phyloP scores from a whole-genome alignment of 1,139 yeast genomes.

The Geotrichum macrosporum region DNA sequence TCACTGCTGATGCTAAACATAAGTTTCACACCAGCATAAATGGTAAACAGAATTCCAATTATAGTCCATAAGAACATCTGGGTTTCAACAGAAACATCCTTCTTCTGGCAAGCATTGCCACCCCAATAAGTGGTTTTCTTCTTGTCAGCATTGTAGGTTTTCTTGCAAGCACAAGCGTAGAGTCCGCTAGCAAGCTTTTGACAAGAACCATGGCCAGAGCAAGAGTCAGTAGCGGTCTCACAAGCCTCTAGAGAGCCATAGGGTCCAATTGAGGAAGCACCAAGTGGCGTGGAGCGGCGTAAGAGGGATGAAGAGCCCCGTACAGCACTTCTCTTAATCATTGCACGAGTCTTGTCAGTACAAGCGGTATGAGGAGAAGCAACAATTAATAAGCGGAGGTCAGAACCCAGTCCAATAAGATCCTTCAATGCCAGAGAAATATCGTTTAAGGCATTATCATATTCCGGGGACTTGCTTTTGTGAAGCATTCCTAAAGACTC shows the following conservation, averaged over 20 bases:
- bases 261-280: conserved; percentile 13
- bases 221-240: conserved; percentile 48
- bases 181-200: conserved; percentile 31
- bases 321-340: conserved; percentile 17
- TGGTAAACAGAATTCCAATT: conserved; percentile 45
- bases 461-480: conserved; percentile 9
- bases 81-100: conserved; percentile 60
- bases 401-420: conserved; percentile 17
- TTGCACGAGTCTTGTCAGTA: conserved; percentile 15
- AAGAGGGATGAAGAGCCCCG: conserved; percentile 1
- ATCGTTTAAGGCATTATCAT: conserved; percentile 18
- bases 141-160: conserved; percentile 46
- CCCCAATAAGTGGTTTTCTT: conserved; percentile 59
- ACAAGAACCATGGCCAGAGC: conserved; percentile 65
- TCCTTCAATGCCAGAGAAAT: conserved; percentile 20
- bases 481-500: conserved; percentile 22
- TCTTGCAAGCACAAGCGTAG: conserved; percentile 57
- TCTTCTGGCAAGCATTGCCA: conserved; percentile 62
- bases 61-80: conserved; percentile 66
- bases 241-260: conserved; percentile 48
- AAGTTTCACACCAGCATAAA: conserved; percentile 54
- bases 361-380: conserved; percentile 28
- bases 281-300: conserved; percentile 11
- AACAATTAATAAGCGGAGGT: conserved; percentile 24
- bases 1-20: conserved; percentile 53